Evolutionary conservation across 495 filamentous ascomycete genomes (phyloP).

Genomic region (Baudoinia panamericana): DNA sequence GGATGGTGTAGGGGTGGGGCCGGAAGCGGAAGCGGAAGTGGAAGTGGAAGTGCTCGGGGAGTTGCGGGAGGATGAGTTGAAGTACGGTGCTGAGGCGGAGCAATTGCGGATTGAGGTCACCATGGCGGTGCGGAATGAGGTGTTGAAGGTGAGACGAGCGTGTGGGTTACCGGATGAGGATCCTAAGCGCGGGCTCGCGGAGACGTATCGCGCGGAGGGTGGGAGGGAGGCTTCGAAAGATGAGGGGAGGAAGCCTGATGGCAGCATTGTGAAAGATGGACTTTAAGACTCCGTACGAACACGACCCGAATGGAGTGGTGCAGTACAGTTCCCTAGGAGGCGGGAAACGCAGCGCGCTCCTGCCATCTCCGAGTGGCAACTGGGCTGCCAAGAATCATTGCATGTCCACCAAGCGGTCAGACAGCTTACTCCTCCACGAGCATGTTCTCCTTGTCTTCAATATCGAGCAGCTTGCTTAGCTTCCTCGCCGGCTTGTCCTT

Average conservation of each 20-base stretch:
- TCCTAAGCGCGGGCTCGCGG: slow-evolving; percentile 47
- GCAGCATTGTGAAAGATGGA: slow-evolving; percentile 48
- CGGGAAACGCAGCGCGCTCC: no score
- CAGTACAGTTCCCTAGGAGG: no score
- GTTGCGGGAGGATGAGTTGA: slow-evolving; percentile 55
- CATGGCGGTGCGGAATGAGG: slow-evolving; percentile 58
- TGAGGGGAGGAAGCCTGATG: slow-evolving; percentile 51
- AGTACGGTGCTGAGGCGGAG: slow-evolving; percentile 58
- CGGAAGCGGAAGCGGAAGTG: slow-evolving; percentile 24
- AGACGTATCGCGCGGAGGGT: slow-evolving; percentile 49
- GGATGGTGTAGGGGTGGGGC: background rate
- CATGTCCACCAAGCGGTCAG: no score
- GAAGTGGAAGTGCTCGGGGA: slow-evolving; percentile 42
- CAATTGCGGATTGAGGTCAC: slow-evolving; percentile 73
- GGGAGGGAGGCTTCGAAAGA: slow-evolving; percentile 25
- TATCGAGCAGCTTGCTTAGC: background rate
- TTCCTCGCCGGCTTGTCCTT: slow-evolving; percentile 8
- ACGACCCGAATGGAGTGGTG: no score
- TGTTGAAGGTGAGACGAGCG: slow-evolving; percentile 57
- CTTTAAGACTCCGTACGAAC: no score
- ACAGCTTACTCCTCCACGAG: background rate
- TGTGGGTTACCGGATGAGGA: slow-evolving; percentile 71
- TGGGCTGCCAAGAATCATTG: no score
- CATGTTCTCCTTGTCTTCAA: slow-evolving; percentile 5
- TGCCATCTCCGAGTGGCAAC: no score